These are phyloP conservation scores for Penstemon barbatus DNA, from an alignment of 257 asterid genomes.

Conservation along the genomic window DNA sequence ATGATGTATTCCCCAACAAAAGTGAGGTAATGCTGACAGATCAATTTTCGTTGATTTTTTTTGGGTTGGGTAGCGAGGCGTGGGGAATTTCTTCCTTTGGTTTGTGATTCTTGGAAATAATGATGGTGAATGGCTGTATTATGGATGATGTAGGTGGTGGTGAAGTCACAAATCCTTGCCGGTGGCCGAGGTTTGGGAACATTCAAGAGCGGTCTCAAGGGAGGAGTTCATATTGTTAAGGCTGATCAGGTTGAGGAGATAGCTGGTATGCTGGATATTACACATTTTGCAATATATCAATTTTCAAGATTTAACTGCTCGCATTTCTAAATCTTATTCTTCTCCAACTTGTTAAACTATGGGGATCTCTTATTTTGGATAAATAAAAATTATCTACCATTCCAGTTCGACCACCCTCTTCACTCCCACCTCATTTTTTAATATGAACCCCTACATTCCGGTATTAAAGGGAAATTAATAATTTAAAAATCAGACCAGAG, in stretches of 20 bases:
- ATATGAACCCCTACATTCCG: too few species aligned
- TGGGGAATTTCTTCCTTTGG: not conserved
- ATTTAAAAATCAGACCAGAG: slow-evolving; percentile 1
- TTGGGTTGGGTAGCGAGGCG: too few species aligned
- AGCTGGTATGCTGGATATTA: slow-evolving; percentile 53
- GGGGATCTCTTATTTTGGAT: too few species aligned
- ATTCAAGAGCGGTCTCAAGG: slow-evolving; percentile 86
- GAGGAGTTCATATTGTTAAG: slow-evolving; percentile 93
- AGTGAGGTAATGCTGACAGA: slow-evolving; percentile 51
- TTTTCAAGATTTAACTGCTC: slow-evolving; percentile 12
- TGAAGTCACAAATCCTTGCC: slow-evolving; percentile 93
- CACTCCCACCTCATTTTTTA: too few species aligned
- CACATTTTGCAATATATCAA: too few species aligned
- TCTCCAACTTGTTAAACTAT: too few species aligned
- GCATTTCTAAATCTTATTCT: not conserved
- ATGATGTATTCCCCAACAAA: slow-evolving; percentile 58
- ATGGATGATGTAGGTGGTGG: slow-evolving; percentile 62
- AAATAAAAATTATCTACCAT: too few species aligned
- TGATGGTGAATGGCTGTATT: slow-evolving; percentile 1
- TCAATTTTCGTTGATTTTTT: not conserved
- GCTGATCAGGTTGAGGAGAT: slow-evolving; percentile 71
- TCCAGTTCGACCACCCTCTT: too few species aligned
- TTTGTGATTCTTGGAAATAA: slow-evolving; percentile 3
- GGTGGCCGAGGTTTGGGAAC: slow-evolving; percentile 94
- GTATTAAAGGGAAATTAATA: not conserved